Evolutionary conservation across 495 filamentous ascomycete genomes (phyloP).

Genomic region (Hypoxylon fuscum): DNA sequence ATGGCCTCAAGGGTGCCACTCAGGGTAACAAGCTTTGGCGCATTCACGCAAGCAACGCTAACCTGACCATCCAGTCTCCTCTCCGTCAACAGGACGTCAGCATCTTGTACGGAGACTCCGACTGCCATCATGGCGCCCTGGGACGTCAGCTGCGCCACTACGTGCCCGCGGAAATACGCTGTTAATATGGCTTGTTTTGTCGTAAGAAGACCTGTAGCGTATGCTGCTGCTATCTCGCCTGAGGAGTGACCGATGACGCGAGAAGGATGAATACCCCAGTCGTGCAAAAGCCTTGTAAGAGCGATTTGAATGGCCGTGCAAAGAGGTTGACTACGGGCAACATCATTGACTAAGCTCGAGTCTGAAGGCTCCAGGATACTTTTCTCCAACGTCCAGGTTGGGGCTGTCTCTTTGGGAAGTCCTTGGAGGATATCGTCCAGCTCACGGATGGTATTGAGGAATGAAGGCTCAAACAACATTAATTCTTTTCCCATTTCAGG

Average conservation of each 20-base stretch:
- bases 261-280: slow-evolving; percentile 58
- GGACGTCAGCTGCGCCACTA: slow-evolving; percentile 40
- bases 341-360: slow-evolving; percentile 26
- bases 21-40: slow-evolving; percentile 56
- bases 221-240: slow-evolving; percentile 68
- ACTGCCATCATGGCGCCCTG: slow-evolving; percentile 60
- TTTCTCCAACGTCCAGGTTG: slow-evolving; percentile 27
- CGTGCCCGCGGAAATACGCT: slow-evolving; percentile 54
- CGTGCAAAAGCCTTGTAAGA: slow-evolving; percentile 58
- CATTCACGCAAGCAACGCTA: slow-evolving; percentile 61
- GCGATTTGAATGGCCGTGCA: slow-evolving; percentile 63
- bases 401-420: slow-evolving; percentile 14
- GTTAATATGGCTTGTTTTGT: slow-evolving; percentile 59
- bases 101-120: slow-evolving; percentile 41
- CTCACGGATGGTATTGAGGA: slow-evolving; percentile 39
- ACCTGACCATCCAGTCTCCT: slow-evolving; percentile 17
- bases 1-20: slow-evolving; percentile 55
- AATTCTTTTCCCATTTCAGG: slow-evolving; percentile 62
- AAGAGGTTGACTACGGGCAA: slow-evolving; percentile 52
- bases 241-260: slow-evolving; percentile 69
- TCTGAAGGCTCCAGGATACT: slow-evolving; percentile 5
- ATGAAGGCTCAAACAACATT: slow-evolving; percentile 43
- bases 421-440: slow-evolving; percentile 44
- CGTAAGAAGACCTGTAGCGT: slow-evolving; percentile 52
- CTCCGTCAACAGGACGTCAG: slow-evolving; percentile 23